Evolutionary conservation across 225 moss, liverwort and hornwort species (phyloP).

Genomic region (Sphagnum contortum): DNA sequence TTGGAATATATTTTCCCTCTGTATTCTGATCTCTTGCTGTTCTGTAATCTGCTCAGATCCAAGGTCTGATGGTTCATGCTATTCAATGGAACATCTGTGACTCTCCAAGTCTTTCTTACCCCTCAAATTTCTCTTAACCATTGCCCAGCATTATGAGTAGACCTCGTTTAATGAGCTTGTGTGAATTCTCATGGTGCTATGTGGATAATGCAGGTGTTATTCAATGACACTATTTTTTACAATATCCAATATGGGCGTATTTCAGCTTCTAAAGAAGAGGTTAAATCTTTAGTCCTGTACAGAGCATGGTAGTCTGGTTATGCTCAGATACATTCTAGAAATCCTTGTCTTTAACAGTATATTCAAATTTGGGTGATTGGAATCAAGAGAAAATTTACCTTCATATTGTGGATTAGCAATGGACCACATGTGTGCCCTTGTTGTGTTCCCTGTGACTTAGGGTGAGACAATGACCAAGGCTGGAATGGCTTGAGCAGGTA

Average conservation of each 20-base stretch:
- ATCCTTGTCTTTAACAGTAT: not conserved
- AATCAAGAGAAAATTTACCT: too few species aligned
- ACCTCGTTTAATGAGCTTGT: not conserved
- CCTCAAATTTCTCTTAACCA: not conserved
- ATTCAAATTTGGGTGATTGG: too few species aligned
- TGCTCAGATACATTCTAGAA: not conserved
- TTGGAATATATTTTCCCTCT: not conserved
- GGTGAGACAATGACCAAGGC: not conserved
- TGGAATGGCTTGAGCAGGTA: slow-evolving; percentile 40
- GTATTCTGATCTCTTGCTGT: not conserved
- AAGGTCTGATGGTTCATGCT: too few species aligned
- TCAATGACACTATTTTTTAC: slow-evolving; percentile 92
- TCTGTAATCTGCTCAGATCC: too few species aligned
- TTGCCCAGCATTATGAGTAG: too few species aligned
- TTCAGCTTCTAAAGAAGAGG: slow-evolving; percentile 90
- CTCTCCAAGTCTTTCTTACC: too few species aligned
- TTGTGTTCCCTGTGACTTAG: not conserved
- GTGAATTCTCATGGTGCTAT: too few species aligned
- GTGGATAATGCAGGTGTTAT: slow-evolving; percentile 57
- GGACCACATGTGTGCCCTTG: too few species aligned
- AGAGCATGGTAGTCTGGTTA: not conserved
- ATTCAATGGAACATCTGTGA: too few species aligned
- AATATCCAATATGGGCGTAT: slow-evolving; percentile 96
- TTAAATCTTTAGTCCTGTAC: slow-evolving; percentile 4
- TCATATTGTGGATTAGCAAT: too few species aligned